Evolutionary conservation across 345 rosid species (phyloP).

Genomic region (Durio zibethinus): DNA sequence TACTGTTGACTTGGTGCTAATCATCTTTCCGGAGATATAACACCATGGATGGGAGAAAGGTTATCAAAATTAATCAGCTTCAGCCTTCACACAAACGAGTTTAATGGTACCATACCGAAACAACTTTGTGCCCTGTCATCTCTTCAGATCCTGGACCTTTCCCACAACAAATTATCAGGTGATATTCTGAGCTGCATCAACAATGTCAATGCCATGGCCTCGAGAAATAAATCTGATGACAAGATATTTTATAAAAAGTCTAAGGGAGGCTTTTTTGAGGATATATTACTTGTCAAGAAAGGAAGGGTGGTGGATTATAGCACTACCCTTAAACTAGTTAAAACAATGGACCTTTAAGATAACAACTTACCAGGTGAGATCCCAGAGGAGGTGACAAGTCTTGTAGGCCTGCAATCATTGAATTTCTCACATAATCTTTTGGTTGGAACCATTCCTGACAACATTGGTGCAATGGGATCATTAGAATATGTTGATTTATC

Average conservation of each 20-base stretch:
- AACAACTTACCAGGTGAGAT: slow-evolving; percentile 8
- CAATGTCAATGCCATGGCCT: slow-evolving; percentile 23
- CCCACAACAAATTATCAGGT: slow-evolving; percentile 15
- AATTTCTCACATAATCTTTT: slow-evolving; percentile 1
- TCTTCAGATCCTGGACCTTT: slow-evolving; percentile 22
- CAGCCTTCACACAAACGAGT: background rate
- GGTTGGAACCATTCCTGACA: background rate
- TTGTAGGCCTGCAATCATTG: background rate
- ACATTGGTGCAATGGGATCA: background rate
- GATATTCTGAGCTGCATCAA: background rate
- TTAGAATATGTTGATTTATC: slow-evolving; percentile 3
- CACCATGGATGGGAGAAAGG: slow-evolving; percentile 15
- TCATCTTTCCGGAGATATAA: background rate
- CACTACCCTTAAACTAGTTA: background rate
- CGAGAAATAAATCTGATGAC: background rate
- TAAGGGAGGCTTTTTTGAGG: background rate
- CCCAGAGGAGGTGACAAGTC: background rate
- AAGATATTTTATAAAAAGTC: background rate
- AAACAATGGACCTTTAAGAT: background rate
- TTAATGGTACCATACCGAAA: slow-evolving; percentile 13
- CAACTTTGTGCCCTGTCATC: slow-evolving; percentile 7
- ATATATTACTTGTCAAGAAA: background rate
- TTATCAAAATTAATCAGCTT: background rate
- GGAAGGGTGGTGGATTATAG: background rate
- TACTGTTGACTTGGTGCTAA: slow-evolving; percentile 5